A percentile compares a stretch with the other conserved stretches of the same genome.
Conservation (phyloP, 805 yeast species). For the Myxozyma kluyveri region DNA sequence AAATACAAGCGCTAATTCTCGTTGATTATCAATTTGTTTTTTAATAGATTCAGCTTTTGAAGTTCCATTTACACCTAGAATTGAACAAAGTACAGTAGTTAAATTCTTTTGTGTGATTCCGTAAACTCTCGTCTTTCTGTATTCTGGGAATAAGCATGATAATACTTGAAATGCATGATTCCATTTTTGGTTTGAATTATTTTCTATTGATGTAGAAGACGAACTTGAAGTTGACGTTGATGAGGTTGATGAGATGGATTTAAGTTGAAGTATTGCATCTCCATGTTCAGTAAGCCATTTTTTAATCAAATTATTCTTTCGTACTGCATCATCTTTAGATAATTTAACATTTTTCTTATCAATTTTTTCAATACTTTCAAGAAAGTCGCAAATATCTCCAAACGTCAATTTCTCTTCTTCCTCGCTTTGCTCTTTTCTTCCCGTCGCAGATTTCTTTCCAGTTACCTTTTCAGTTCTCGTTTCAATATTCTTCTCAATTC, state of each 20-base stretch:
- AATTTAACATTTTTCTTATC: not conserved
- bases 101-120: not conserved
- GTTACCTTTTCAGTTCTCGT: not conserved
- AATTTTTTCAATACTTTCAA: not conserved
- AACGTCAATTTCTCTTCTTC: no score
- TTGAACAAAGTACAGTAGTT: not conserved
- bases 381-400: not conserved
- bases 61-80: not conserved
- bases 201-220: not conserved
- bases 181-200: not conserved
- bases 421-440: no score
- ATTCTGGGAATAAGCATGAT: not conserved
- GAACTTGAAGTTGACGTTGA: no score
- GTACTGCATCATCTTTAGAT: not conserved
- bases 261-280: not conserved
- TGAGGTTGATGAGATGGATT: no score
- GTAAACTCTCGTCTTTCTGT: not conserved
- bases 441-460: not conserved
- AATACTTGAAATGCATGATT: not conserved
- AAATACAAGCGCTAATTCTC: slow-evolving; percentile 11
- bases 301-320: no score
- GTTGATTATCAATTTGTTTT: not conserved
- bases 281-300: not conserved
- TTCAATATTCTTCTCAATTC: slow-evolving; percentile 77
- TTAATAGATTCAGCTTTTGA: not conserved